Evolutionary conservation across 2,329 filamentous ascomycete species (phyloP).

Genomic region (Mycogone perniciosa): DNA sequence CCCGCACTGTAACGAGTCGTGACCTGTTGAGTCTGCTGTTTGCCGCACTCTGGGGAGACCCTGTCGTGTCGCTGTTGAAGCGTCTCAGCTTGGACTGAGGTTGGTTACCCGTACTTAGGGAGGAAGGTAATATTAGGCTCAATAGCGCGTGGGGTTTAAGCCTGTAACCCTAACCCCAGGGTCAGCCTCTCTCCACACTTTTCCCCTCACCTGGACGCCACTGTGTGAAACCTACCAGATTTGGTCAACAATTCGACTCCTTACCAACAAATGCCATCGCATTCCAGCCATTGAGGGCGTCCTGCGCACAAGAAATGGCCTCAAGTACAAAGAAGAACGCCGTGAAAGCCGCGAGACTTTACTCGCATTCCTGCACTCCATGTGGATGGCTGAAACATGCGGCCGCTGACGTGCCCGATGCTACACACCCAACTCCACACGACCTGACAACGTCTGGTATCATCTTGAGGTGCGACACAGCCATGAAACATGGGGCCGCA

Average conservation of each 20-base stretch:
- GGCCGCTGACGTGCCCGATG: not conserved
- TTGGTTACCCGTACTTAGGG: not conserved
- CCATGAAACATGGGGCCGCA: constrained; percentile 13
- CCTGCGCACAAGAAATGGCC: no score
- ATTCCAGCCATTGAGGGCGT: not conserved
- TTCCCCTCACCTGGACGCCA: no score
- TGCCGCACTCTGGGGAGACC: not conserved
- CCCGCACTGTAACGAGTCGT: not conserved
- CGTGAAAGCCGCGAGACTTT: no score
- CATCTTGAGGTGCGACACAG: constrained; percentile 8
- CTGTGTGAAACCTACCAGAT: no score
- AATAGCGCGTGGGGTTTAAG: no score
- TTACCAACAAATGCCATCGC: no score
- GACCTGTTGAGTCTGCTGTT: not conserved
- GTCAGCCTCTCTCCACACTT: no score
- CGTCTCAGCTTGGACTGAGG: not conserved
- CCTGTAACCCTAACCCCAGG: no score
- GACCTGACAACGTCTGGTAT: constrained; percentile 1
- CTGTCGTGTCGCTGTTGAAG: not conserved
- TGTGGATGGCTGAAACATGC: constrained; percentile 11
- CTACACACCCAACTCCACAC: not conserved
- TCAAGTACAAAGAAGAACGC: no score
- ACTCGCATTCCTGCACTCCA: not conserved
- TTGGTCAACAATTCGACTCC: no score
- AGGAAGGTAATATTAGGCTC: no score